Percentiles rank a stretch among this genome's conserved stretches.
Evolutionary conservation across 768 basidiomycete genomes (phyloP).

Genomic region (Rhizopogon salebrosus): DNA sequence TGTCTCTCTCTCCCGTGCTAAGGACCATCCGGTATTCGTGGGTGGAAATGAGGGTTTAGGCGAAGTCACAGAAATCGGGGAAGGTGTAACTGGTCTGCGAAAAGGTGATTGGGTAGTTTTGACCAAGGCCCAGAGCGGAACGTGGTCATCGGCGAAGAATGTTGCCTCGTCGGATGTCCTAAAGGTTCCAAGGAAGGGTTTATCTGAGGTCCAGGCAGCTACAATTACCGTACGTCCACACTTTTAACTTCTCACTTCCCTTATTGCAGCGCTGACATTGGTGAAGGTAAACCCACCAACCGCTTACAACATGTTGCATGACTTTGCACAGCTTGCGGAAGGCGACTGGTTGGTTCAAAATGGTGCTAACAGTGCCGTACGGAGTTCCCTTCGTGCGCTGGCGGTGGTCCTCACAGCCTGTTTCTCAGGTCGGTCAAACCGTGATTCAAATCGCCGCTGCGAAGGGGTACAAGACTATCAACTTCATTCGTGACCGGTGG

Average conservation of each 20-base stretch:
- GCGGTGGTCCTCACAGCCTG: conserved; percentile 1
- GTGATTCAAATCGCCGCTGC: conserved; percentile 82
- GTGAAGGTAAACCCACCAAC: conserved; percentile 76
- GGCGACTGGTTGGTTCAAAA: conserved; percentile 87
- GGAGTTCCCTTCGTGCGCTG: conserved; percentile 17
- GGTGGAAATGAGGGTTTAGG: conserved; percentile 79
- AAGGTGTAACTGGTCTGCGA: conserved; percentile 41
- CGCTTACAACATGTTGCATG: conserved; percentile 76
- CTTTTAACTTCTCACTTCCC: neutral
- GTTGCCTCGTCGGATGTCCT: conserved; percentile 53
- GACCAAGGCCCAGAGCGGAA: conserved; percentile 64
- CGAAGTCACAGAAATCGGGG: conserved; percentile 56
- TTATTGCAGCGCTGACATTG: neutral
- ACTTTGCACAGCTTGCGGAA: conserved; percentile 55
- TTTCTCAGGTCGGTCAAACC: conserved; percentile 67
- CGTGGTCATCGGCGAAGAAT: conserved; percentile 61
- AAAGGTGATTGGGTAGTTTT: conserved; percentile 74
- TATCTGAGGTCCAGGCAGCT: conserved; percentile 65
- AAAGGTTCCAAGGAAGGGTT: conserved; percentile 44
- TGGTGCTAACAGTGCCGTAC: conserved; percentile 77
- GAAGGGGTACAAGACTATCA: conserved; percentile 70
- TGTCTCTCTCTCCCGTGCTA: conserved; percentile 28
- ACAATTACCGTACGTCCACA: conserved; percentile 56
- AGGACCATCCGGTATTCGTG: conserved; percentile 42
- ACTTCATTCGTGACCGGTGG: conserved; percentile 72